Evolutionary conservation across 768 basidiomycete genomes (phyloP).

Genomic region (Suillus variegatus): DNA sequence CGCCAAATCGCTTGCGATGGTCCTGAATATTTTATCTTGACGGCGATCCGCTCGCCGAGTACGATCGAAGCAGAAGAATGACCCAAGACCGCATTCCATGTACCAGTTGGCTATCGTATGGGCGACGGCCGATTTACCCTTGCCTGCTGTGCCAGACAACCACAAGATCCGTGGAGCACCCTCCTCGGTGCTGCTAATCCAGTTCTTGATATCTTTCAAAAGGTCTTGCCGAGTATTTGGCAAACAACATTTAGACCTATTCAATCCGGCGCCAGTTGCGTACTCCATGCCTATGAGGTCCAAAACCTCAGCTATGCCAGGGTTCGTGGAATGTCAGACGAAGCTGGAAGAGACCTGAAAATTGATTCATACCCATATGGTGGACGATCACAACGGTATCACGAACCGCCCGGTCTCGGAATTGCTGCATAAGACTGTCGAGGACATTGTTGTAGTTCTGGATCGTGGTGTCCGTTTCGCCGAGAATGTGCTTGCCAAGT

Average conservation of each 20-base stretch:
- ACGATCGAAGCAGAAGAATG: conserved; percentile 16
- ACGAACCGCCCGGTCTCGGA: not conserved
- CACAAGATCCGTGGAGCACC: conserved; percentile 11
- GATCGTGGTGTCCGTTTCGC: not conserved
- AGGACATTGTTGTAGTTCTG: not conserved
- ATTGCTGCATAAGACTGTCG: not conserved
- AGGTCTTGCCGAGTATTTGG: conserved; percentile 14
- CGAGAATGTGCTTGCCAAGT: not conserved
- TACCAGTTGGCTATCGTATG: conserved; percentile 16
- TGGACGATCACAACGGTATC: not conserved
- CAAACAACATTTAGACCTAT: conserved; percentile 12
- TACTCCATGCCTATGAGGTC: conserved; percentile 3
- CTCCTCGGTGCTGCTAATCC: conserved; percentile 9
- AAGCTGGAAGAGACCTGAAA: not conserved
- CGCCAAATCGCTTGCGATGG: not conserved
- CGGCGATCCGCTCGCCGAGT: not conserved
- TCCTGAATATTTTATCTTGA: conserved; percentile 4
- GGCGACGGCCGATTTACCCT: conserved; percentile 5
- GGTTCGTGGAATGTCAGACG: not conserved
- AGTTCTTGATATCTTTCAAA: conserved; percentile 16
- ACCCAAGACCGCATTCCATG: conserved; percentile 12
- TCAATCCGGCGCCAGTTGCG: not conserved
- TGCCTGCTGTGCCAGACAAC: conserved; percentile 15
- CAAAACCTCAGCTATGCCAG: not conserved
- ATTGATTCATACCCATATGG: not conserved